Base-by-base conservation (phyloP, 305 asterid genomes). In the Solanum aculeatissimum region DNA sequence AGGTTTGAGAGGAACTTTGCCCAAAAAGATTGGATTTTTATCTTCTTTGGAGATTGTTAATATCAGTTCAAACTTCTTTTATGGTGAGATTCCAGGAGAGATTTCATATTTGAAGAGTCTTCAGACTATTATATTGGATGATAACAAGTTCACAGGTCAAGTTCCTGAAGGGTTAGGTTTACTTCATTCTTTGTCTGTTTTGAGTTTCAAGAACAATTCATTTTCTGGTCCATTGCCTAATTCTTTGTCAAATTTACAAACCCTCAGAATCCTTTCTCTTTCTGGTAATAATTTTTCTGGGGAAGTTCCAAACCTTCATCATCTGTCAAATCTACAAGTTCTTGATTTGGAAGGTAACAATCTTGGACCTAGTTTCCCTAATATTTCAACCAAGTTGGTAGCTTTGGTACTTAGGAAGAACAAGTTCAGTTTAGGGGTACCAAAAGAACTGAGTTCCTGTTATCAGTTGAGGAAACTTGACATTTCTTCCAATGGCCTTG, bases 121-220 rank as follows among this genome's bases (percentile, higher is more conserved):
- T 3, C 98, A 95, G 60, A 93, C 97, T 16, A 92, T 96, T 42
- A 87, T 95, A 4, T 49, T 96, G 90, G 98, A 95, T 68, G 86
- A 93, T 51, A 95, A 96, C 81, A 49, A 53, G 79, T 91, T 96
- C 80, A 65, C 85, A 7, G 99, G 99, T 49, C 81, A 84, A 69
- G 83, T 96, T 6, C 98, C 98, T 66, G 83, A 77, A 5, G 92
- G 95, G 93, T 32, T 96, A 3, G 87, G 91, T 13, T 82, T 88
- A 29, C 87, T 94, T 19, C 87, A 90, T 32, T 89, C 82, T 49
- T 85, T 94, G 77, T 84, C 91, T 63, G 98, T 93, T 84, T 80
- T 96, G 88, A 96, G 98, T 83, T 79, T 96, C 57, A 91, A 75
- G 88, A 96, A 96, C 89, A 96, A 96, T 70, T 94, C 98, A 7